Evolutionary conservation across 371 early-diverging fungal species (phyloP).

Genomic region (Rhizopus stolonifer): DNA sequence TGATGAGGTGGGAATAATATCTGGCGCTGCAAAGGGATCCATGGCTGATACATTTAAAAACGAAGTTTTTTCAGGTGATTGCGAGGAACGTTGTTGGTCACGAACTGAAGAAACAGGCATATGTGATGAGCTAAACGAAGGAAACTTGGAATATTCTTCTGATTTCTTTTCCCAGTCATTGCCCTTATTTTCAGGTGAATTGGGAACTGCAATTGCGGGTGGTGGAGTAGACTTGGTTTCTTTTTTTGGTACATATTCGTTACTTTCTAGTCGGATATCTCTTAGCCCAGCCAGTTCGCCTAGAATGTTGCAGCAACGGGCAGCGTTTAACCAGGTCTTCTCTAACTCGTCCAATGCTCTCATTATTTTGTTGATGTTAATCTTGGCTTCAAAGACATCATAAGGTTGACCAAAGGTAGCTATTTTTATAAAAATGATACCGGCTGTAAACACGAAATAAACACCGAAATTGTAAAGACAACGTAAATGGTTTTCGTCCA

Average conservation of each 20-base stretch:
- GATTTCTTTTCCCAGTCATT: background rate
- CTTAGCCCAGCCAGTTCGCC: slow-evolving; percentile 47
- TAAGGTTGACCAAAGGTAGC: slow-evolving; percentile 32
- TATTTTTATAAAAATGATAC: slow-evolving; percentile 43
- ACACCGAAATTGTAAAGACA: slow-evolving; percentile 34
- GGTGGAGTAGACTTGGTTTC: slow-evolving; percentile 15
- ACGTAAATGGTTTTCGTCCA: slow-evolving; percentile 30
- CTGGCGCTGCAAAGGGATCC: slow-evolving; percentile 35
- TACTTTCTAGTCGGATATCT: slow-evolving; percentile 28
- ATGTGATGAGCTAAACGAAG: slow-evolving; percentile 7
- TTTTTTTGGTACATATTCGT: slow-evolving; percentile 20
- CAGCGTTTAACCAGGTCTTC: slow-evolving; percentile 34
- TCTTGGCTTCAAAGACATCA: slow-evolving; percentile 36
- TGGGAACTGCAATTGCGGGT: slow-evolving; percentile 25
- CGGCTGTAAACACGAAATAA: slow-evolving; percentile 43
- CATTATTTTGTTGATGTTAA: slow-evolving; percentile 37
- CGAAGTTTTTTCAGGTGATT: slow-evolving; percentile 3
- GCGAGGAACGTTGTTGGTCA: background rate
- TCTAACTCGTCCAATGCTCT: slow-evolving; percentile 38
- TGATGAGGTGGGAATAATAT: slow-evolving; percentile 22
- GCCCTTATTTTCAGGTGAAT: slow-evolving; percentile 15
- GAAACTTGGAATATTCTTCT: background rate
- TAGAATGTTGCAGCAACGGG: slow-evolving; percentile 40
- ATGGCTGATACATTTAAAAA: slow-evolving; percentile 13
- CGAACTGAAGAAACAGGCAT: slow-evolving; percentile 22